A percentile compares a stretch with the other conserved stretches of the same genome.
These are phyloP conservation scores for Metarhizium rileyi DNA, from an alignment of 2,329 filamentous ascomycete genomes.

Conservation along the genomic window DNA sequence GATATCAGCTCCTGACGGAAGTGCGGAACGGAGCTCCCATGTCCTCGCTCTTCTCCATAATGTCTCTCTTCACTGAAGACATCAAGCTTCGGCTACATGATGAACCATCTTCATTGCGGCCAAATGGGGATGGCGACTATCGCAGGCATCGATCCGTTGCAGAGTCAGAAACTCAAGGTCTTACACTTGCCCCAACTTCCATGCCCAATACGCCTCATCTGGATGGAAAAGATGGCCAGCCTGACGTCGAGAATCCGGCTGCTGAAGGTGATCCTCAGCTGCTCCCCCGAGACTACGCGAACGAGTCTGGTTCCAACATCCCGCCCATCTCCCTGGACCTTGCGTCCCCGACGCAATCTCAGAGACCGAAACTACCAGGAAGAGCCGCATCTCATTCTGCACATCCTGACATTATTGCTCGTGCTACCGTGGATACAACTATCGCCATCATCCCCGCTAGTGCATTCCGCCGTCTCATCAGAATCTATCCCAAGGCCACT, in stretches of 20 bases:
- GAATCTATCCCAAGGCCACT: constrained; percentile 91
- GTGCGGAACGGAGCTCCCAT: constrained; percentile 97
- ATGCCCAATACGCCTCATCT: constrained; percentile 30
- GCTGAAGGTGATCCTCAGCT: constrained; percentile 10
- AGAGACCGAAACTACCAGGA: constrained; percentile 31
- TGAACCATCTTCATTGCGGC: constrained; percentile 28
- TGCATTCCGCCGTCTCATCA: constrained; percentile 84
- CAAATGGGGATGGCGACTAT: constrained; percentile 16
- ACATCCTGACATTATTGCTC: constrained; percentile 94
- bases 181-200: constrained; percentile 14
- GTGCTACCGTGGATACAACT: constrained; percentile 91
- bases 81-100: constrained; percentile 71
- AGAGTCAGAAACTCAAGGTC: constrained; percentile 6
- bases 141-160: constrained; percentile 19
- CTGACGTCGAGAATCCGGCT: constrained; percentile 6
- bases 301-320: constrained; percentile 38
- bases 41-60: constrained; percentile 95
- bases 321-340: constrained; percentile 66
- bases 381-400: constrained; percentile 58
- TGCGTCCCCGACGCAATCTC: constrained; percentile 17
- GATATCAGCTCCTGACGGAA: constrained; percentile 90
- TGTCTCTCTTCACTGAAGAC: constrained; percentile 94
- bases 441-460: constrained; percentile 97
- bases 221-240: constrained; percentile 16
- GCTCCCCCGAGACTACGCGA: constrained; percentile 4